Conservation (phyloP, 495 filamentous ascomycete species). For the Pseudotulostoma volvatum region DNA sequence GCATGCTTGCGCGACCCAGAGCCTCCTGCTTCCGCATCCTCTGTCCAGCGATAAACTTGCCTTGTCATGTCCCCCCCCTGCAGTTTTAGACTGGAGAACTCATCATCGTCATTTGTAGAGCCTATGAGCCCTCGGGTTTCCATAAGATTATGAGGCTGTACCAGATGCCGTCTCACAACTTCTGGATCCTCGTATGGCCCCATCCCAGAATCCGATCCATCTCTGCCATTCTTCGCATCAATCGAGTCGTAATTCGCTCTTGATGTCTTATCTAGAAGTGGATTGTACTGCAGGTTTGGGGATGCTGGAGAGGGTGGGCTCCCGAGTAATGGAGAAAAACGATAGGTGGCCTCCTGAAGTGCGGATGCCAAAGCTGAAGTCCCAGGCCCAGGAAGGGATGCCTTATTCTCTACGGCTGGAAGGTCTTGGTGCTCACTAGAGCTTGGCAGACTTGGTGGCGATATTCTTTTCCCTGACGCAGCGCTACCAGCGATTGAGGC, state of each 20-base stretch:
- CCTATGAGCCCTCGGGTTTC: conserved; percentile 29
- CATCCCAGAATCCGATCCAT: conserved; percentile 13
- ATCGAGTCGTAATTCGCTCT: conserved; percentile 68
- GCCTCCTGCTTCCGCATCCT: conserved; percentile 48
- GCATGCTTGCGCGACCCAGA: conserved; percentile 29
- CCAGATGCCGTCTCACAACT: conserved; percentile 66
- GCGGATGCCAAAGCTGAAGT: conserved; percentile 63
- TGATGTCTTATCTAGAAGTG: conserved; percentile 30
- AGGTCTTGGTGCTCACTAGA: conserved; percentile 14
- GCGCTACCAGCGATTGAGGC: conserved; percentile 30
- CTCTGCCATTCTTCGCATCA: conserved; percentile 38
- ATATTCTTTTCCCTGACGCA: conserved; percentile 11
- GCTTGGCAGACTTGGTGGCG: not conserved
- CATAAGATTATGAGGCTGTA: conserved; percentile 40
- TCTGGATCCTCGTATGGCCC: conserved; percentile 60
- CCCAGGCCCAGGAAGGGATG: conserved; percentile 45
- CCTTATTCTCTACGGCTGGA: conserved; percentile 17
- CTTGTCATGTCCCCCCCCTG: conserved; percentile 91
- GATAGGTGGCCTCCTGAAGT: conserved; percentile 44
- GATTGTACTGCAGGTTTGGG: conserved; percentile 29
- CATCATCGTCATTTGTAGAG: conserved; percentile 45
- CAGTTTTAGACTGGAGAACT: conserved; percentile 81
- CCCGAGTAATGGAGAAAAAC: conserved; percentile 32
- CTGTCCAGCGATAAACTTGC: conserved; percentile 87
- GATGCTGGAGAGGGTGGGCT: conserved; percentile 41